phyloP scores from a whole-genome alignment of 345 rosid species.

The Gossypium turneri region DNA sequence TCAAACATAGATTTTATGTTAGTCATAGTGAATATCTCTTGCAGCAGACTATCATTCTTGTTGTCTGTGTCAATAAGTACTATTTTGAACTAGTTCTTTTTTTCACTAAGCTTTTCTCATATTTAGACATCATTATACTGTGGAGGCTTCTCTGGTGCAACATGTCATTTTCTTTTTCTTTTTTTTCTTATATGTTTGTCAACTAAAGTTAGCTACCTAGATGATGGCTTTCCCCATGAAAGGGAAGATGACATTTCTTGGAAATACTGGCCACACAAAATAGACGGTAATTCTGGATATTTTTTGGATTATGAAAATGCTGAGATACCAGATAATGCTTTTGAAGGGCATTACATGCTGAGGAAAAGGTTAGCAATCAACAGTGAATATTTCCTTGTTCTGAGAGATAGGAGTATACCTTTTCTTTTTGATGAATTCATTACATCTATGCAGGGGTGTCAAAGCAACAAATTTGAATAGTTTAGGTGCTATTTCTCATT shows the following conservation, averaged over 20 bases:
- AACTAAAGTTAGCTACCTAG: conserved; percentile 33
- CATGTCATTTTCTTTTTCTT: background rate
- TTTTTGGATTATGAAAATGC: conserved; percentile 29
- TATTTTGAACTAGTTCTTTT: background rate
- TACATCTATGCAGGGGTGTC: conserved; percentile 38
- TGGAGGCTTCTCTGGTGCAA: background rate
- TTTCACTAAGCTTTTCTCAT: background rate
- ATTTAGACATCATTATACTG: background rate
- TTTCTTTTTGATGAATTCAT: conserved; percentile 20
- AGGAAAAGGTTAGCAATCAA: conserved; percentile 47
- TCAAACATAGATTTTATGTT: background rate
- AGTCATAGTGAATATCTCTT: background rate
- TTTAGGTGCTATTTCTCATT: conserved; percentile 39
- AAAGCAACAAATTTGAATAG: conserved; percentile 36
- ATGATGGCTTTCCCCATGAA: conserved; percentile 31
- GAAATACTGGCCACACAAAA: conserved; percentile 34
- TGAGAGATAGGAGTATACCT: background rate
- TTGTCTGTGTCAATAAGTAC: background rate
- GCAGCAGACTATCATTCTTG: background rate
- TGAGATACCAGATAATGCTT: conserved; percentile 34
- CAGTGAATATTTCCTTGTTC: conserved; percentile 15
- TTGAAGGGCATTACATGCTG: conserved; percentile 27
- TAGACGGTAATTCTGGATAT: conserved; percentile 29
- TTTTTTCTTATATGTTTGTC: conserved; percentile 9
- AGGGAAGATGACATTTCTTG: conserved; percentile 29